A percentile compares a stretch with the other conserved stretches of the same genome.
Conservation (phyloP, 2,329 filamentous ascomycete species). For the Aphanocladium album region DNA sequence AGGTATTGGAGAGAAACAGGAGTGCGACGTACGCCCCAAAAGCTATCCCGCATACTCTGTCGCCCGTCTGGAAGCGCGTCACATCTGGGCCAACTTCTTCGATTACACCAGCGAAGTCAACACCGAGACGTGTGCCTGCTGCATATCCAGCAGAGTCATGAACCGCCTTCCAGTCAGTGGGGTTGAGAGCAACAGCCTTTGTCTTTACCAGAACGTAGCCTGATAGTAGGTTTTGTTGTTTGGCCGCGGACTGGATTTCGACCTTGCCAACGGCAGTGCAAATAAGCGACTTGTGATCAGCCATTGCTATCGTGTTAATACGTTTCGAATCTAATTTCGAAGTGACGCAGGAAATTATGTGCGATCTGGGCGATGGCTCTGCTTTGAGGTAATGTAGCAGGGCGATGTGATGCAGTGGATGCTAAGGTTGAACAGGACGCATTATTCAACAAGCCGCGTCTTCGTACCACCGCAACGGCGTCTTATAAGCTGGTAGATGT, state of each 20-base stretch:
- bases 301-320: background rate
- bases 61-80: slow-evolving; percentile 39
- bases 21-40: slow-evolving; percentile 26
- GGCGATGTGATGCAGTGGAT: too few species aligned
- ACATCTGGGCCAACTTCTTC: slow-evolving; percentile 40
- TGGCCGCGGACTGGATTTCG: background rate
- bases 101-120: slow-evolving; percentile 43
- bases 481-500: too few species aligned
- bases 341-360: background rate
- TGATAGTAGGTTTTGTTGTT: background rate
- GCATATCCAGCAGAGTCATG: slow-evolving; percentile 27
- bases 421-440: too few species aligned
- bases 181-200: slow-evolving; percentile 31
- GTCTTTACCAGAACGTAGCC: slow-evolving; percentile 28
- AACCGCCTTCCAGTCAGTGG: slow-evolving; percentile 30
- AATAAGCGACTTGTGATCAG: background rate
- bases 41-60: slow-evolving; percentile 38
- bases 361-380: too few species aligned
- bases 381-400: too few species aligned
- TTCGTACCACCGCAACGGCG: too few species aligned
- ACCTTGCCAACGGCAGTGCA: background rate
- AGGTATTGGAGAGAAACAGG: background rate
- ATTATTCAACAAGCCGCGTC: too few species aligned
- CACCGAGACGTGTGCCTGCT: slow-evolving; percentile 19
- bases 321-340: background rate